Conservation (phyloP, 2,329 filamentous ascomycete species). For the Fusarium hostae region DNA sequence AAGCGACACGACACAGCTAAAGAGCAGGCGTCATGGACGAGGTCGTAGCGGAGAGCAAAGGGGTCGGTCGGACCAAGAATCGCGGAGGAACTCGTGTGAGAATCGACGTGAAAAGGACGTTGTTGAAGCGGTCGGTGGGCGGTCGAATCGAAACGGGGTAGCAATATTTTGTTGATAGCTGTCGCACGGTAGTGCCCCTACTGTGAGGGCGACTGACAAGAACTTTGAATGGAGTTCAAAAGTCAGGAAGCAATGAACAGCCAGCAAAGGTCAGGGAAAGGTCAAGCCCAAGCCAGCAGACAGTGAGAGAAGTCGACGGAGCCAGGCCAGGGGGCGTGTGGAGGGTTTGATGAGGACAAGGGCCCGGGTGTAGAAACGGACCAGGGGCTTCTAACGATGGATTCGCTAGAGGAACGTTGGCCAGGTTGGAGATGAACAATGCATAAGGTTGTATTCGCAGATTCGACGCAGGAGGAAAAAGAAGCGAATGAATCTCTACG, state of each 20-base stretch:
- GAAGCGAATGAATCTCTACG: conserved; percentile 25
- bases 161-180: conserved; percentile 29
- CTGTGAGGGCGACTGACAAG: conserved; percentile 31
- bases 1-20: conserved; percentile 39
- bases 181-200: conserved; percentile 38
- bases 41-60: conserved; percentile 13
- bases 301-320: conserved; percentile 29
- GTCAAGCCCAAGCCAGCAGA: conserved; percentile 29
- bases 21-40: conserved; percentile 42
- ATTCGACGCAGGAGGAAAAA: conserved; percentile 22
- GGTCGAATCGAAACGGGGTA: conserved; percentile 19
- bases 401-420: conserved; percentile 37
- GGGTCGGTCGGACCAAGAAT: conserved; percentile 27
- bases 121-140: conserved; percentile 25
- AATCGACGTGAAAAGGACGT: conserved; percentile 24
- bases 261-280: conserved; percentile 24
- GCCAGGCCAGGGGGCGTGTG: conserved; percentile 42
- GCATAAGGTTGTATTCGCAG: conserved; percentile 9
- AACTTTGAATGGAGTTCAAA: conserved; percentile 28
- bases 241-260: conserved; percentile 32
- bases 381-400: conserved; percentile 30
- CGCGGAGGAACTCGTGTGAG: conserved; percentile 13
- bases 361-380: conserved; percentile 38
- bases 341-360: conserved; percentile 46
- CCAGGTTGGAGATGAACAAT: conserved; percentile 13